These are phyloP conservation scores for Colletotrichum tanaceti DNA, from an alignment of 2,329 filamentous ascomycete genomes.

Conservation along the genomic window DNA sequence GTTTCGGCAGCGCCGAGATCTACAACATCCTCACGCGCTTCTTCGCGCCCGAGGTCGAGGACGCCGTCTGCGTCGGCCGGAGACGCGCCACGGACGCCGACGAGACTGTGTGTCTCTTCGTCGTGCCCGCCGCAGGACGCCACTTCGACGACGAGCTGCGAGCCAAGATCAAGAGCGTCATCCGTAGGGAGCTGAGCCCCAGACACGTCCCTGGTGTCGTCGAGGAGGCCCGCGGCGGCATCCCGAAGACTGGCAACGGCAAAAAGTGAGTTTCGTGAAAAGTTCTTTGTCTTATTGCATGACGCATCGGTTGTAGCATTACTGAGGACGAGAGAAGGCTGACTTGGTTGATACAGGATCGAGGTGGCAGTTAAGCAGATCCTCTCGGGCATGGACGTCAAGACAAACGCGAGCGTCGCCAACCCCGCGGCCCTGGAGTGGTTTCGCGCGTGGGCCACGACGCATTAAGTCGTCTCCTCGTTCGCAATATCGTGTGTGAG, in stretches of 20 bases:
- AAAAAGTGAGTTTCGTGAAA: slow-evolving; percentile 79
- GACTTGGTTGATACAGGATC: slow-evolving; percentile 64
- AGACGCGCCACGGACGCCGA: slow-evolving; percentile 78
- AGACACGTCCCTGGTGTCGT: slow-evolving; percentile 89
- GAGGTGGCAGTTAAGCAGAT: slow-evolving; percentile 98
- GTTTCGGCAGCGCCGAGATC: slow-evolving; percentile 94
- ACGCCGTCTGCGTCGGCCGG: slow-evolving; percentile 88
- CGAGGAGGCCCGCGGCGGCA: slow-evolving; percentile 81
- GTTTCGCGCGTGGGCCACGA: slow-evolving; percentile 82
- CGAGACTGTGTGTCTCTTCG: slow-evolving; percentile 88
- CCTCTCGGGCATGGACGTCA: slow-evolving; percentile 85
- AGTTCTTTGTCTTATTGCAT: background rate
- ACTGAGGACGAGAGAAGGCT: background rate
- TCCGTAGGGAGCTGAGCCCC: slow-evolving; percentile 84
- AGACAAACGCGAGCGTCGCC: slow-evolving; percentile 92
- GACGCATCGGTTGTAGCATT: background rate
- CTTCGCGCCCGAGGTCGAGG: slow-evolving; percentile 81
- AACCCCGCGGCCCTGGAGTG: slow-evolving; percentile 90
- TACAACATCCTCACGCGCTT: slow-evolving; percentile 92
- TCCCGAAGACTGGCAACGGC: slow-evolving; percentile 92
- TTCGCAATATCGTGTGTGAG: background rate
- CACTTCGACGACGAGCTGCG: slow-evolving; percentile 71
- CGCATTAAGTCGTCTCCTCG: slow-evolving; percentile 51
- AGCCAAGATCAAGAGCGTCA: slow-evolving; percentile 71
- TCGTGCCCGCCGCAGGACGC: slow-evolving; percentile 75